Conservation (phyloP, 768 basidiomycete species). For the Ramaria rubella region DNA sequence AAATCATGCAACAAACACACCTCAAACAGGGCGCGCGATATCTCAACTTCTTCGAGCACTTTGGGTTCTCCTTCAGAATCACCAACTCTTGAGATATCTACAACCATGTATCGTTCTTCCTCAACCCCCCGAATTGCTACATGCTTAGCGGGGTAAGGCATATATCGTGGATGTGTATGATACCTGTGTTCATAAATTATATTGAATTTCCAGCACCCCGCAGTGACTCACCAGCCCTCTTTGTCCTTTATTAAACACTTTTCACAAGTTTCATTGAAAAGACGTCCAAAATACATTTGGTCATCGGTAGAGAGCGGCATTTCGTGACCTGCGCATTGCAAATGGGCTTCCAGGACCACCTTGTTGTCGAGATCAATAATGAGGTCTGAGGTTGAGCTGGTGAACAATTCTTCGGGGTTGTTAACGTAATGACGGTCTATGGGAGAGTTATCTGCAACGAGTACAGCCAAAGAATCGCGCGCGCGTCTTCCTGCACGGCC, state of each 20-base stretch:
- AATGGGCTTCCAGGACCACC: constrained; percentile 72
- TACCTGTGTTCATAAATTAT: constrained; percentile 44
- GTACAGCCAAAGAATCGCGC: constrained; percentile 70
- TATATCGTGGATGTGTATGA: constrained; percentile 70
- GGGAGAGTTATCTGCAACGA: constrained; percentile 58
- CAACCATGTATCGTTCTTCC: constrained; percentile 72
- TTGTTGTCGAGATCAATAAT: constrained; percentile 67
- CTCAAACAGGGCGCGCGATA: constrained; percentile 80
- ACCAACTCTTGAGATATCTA: constrained; percentile 49
- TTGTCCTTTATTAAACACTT: constrained; percentile 53
- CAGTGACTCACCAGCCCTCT: constrained; percentile 64
- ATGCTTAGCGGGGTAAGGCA: constrained; percentile 69
- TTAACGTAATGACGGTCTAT: constrained; percentile 70
- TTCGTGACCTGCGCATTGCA: constrained; percentile 84
- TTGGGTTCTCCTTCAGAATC: constrained; percentile 30
- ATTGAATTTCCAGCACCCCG: background rate
- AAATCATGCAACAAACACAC: constrained; percentile 23
- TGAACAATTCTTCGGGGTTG: constrained; percentile 65
- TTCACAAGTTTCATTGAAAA: constrained; percentile 53
- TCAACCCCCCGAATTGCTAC: constrained; percentile 70
- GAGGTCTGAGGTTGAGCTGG: constrained; percentile 53
- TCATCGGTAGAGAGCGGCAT: constrained; percentile 72
- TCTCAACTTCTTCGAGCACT: constrained; percentile 76
- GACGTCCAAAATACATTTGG: constrained; percentile 62
- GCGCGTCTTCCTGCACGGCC: constrained; percentile 80